Evolutionary conservation across 2,329 filamentous ascomycete genomes (phyloP), one percentile per base, ranked within the genome.

Genomic region (Cyphellophora attinorum): DNA sequence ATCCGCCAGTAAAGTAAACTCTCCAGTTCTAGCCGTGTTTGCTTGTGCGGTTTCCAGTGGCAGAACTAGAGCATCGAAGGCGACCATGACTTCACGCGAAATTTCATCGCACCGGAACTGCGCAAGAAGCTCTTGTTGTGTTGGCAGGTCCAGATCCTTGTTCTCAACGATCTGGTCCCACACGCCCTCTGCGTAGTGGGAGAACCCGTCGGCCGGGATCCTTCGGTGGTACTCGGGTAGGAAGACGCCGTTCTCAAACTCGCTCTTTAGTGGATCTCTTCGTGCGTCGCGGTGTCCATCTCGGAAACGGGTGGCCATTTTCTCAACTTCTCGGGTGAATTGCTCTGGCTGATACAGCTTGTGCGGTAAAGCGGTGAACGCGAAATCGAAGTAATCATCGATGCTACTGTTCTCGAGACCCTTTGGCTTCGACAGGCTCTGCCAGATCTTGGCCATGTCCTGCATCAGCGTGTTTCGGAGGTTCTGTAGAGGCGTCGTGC

Each of bases 161-260:
- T 98, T 98, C 67, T 89, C 83, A 50, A 94, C 88, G 54, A 98
- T 98, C 61, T 96, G 89, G 52, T 96, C 88, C 91, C 91, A 98
- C 29, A 98, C 77, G 27, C 88, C 85, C 55, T 91, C 79, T 1
- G 91, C 88, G 51, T 98, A 98, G 40, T 86, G 72, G 0, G 89
- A 84, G 55, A 96, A 91, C n/a, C 91, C 91, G 58, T 98, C 91
- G 6, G 91, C 91, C 8, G 91, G 91, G 44, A 98, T 98, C 38
- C 91, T 74, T 41, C 91, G 75, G 62, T 98, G 91, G 57, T 98
- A 98, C 51, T 95, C 88, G 14, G 91, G 81, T 28, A 96, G 64
- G 55, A 98, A 91, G 4, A 98, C 74, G 4, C 83, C 83, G 11
- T 83, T 84, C 31, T 83, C 75, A 2, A 81, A 68, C 48, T 91